These are phyloP conservation scores for Leptomonas pyrrhocoris DNA, from an alignment of 208 protist genomes.

Conservation along the genomic window DNA sequence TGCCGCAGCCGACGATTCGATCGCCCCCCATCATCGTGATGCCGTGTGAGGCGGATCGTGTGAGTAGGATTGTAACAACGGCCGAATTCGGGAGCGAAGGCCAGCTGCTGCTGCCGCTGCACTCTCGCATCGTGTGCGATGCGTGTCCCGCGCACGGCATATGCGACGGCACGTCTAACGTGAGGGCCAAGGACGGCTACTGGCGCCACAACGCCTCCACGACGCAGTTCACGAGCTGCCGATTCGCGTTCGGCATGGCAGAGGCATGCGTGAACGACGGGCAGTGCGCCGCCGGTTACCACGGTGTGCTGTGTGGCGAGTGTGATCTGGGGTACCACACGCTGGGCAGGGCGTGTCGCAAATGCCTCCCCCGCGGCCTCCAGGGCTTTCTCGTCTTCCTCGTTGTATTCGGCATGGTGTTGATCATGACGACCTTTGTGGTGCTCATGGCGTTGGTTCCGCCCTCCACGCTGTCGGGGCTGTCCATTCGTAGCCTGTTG, in stretches of 20 bases:
- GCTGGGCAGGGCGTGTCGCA: slow-evolving; percentile 22
- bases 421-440: slow-evolving; percentile 11
- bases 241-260: slow-evolving; percentile 21
- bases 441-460: slow-evolving; percentile 19
- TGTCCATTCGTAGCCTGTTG: slow-evolving; percentile 27
- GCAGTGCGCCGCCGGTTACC: slow-evolving; percentile 40
- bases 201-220: slow-evolving; percentile 30
- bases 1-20: slow-evolving; percentile 14
- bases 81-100: not conserved
- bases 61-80: not conserved
- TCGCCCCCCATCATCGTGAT: slow-evolving; percentile 21
- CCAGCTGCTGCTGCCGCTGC: too few species aligned
- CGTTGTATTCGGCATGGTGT: slow-evolving; percentile 12
- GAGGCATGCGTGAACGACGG: slow-evolving; percentile 34
- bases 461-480: slow-evolving; percentile 17
- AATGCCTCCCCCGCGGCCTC: slow-evolving; percentile 20
- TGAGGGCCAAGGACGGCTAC: slow-evolving; percentile 34
- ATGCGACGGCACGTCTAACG: slow-evolving; percentile 38
- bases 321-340: slow-evolving; percentile 30
- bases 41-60: slow-evolving; percentile 22
- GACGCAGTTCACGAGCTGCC: slow-evolving; percentile 32
- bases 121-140: slow-evolving; percentile 14
- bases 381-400: slow-evolving; percentile 32
- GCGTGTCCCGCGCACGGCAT: slow-evolving; percentile 35
- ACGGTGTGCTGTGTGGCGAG: slow-evolving; percentile 33